Base-by-base conservation (phyloP, 352 stramenopile species). In the Globisporangium heterothallicum region DNA sequence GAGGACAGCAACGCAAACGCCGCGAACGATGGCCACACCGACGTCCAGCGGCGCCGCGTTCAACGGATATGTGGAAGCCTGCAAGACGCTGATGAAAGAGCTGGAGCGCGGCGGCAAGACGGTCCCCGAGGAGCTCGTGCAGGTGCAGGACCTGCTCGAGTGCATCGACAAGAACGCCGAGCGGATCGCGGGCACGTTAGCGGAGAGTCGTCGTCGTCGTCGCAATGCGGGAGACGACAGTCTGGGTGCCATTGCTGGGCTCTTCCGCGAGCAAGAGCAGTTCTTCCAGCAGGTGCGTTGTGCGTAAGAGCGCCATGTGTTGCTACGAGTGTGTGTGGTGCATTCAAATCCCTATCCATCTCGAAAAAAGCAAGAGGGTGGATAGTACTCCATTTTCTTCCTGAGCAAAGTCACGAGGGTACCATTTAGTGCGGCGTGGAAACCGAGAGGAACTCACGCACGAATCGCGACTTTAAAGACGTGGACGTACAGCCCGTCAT, bases 101-200 rank as follows among this genome's bases (percentile, higher is more conserved):
- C 56, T 84, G 21, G 21, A 65, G 47, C 22, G 58, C 47, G 56
- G 54, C 19, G 42, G 58, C 4, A 48, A 54, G 14, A 14, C 24
- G 4, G 52, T 83, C 3, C 72, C 78, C 2, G 59, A 72, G 8
- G 80, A 88, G 52, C 34, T 92, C 40, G 30, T 71, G 40, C 56
- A 67, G 29, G 66, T 77, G 40, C 80, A 92, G 59, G 74, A 88
- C 10, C 43, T 88, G 36, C 50, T 92, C 30, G 75, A 89, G 50
- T 78, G 64, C 43, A 53, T 86, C 27, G 72, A 88, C 59, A 72
- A 74, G 44, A 92, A 92, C 58, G 77, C 73, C 41, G 58, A 88
- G 50, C 80, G 80, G 45, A 86, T 88, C 46, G 76, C 80, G 35
- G 54, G 61, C 42, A 67, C 75, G 45, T 49, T 91, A 47, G 57